These are phyloP conservation scores for Candida khao-thaluensis DNA, from an alignment of 805 yeast species.

Conservation along the genomic window DNA sequence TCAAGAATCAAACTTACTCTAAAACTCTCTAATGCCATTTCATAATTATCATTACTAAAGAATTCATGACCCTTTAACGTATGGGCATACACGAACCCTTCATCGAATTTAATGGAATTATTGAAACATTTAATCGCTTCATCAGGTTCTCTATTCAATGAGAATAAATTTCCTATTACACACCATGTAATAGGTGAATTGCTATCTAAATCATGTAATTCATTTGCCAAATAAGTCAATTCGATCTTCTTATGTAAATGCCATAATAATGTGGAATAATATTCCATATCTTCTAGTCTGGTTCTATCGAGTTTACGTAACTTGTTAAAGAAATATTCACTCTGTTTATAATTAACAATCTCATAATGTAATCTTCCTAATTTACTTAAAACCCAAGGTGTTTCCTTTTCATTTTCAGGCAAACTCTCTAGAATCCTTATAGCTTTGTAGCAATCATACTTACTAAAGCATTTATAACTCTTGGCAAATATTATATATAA, in stretches of 20 bases:
- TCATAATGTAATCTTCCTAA: conserved; percentile 84
- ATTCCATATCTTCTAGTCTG: conserved; percentile 84
- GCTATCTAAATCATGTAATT: conserved; percentile 63
- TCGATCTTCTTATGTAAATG: conserved; percentile 81
- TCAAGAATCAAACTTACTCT: conserved; percentile 75
- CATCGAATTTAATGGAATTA: conserved; percentile 68
- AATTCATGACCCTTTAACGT: conserved; percentile 94
- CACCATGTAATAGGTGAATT: conserved; percentile 88
- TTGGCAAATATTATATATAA: conserved; percentile 57
- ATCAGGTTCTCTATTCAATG: conserved; percentile 79
- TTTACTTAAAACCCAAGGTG: conserved; percentile 85
- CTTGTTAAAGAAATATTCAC: conserved; percentile 60
- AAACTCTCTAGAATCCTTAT: conserved; percentile 64
- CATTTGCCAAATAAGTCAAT: conserved; percentile 79
- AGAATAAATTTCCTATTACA: conserved; percentile 83
- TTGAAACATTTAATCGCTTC: conserved; percentile 87
- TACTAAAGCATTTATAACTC: conserved; percentile 57
- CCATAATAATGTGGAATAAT: conserved; percentile 88
- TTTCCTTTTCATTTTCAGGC: conserved; percentile 58
- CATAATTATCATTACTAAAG: conserved; percentile 84
- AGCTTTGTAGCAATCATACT: conserved; percentile 79
- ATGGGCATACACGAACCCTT: conserved; percentile 79
- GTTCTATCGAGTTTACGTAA: conserved; percentile 73
- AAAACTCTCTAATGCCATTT: conserved; percentile 81
- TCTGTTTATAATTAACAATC: conserved; percentile 77